These are phyloP conservation scores for Linderniella brevidens DNA, from an alignment of 257 asterid species.

Conservation along the genomic window DNA sequence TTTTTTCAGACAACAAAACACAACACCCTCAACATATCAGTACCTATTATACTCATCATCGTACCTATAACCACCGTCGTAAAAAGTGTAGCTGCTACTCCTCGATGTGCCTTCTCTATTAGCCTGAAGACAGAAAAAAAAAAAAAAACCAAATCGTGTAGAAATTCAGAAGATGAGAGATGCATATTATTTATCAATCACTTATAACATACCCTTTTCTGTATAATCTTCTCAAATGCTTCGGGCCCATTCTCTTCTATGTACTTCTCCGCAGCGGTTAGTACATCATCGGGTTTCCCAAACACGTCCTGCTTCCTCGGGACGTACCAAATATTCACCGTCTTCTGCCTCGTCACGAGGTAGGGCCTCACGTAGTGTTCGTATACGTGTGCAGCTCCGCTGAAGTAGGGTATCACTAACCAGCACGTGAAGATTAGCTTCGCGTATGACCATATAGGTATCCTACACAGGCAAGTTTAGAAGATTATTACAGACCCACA, in stretches of 20 bases:
- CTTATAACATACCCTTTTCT: slow-evolving; percentile 34
- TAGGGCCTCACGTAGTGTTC: slow-evolving; percentile 80
- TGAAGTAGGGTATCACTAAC: slow-evolving; percentile 93
- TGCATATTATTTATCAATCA: no score
- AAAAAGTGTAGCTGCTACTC: slow-evolving; percentile 16
- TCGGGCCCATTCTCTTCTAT: slow-evolving; percentile 52
- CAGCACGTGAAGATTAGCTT: slow-evolving; percentile 84
- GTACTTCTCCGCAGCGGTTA: slow-evolving; percentile 72
- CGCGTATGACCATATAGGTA: slow-evolving; percentile 92
- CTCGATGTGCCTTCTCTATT: slow-evolving; percentile 16
- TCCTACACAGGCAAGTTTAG: slow-evolving; percentile 28
- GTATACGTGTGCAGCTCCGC: slow-evolving; percentile 85
- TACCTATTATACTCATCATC: slow-evolving; percentile 31
- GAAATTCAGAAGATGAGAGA: neutral
- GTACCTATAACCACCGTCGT: slow-evolving; percentile 31
- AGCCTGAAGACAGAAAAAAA: no score
- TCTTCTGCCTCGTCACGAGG: slow-evolving; percentile 43
- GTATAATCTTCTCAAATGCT: slow-evolving; percentile 51
- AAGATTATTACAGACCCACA: neutral
- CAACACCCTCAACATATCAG: slow-evolving; percentile 11
- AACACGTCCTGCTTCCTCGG: slow-evolving; percentile 50
- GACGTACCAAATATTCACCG: slow-evolving; percentile 59
- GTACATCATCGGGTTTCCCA: slow-evolving; percentile 62
- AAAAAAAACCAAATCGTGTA: neutral
- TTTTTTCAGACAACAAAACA: no score